Base-by-base conservation (phyloP, 108 stramenopile genomes). In the Poteriospumella lacustris region DNA sequence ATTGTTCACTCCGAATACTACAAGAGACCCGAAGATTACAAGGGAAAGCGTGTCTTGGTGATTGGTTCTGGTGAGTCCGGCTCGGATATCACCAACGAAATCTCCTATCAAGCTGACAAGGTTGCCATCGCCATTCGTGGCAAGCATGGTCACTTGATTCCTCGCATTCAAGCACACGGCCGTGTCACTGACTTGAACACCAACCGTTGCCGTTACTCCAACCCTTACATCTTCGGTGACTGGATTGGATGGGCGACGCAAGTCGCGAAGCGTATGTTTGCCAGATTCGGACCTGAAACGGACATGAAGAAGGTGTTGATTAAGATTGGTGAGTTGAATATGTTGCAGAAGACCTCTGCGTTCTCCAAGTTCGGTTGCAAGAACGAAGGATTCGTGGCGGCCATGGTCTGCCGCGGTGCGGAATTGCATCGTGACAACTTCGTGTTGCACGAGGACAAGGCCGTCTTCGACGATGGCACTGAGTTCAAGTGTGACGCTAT, bases 291-390 rank as follows among this genome's bases (percentile, higher is more conserved):
- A 42, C 43, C 44, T 0, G 56, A 77, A 41, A 76, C 40, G 42
- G 39, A 68, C 42, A 68, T 80, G 19, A 59, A 44, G n/a, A 28
- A 29, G 59, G 76, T 83, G 33, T 64, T 78, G 0, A 39, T 43
- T 31, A 80, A 81, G 62, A 68, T 80, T 47, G 76, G 60, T 0
- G 82, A 83, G 67, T 58, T 81, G 1, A 81, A 80, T 64, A 41
- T 80, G n/a, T 38, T 42, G 15, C 76, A 83, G 44, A 56, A 56
- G 58, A 81, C 81, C 0, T 81, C 81, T 26, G 81, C 81, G 42
- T 81, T 81, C 81, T 77, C 76, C 72, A 81, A 81, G 72, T 81
- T 81, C 79, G 81, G 81, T 26, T 81, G 81, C 78, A 81, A 81
- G 79, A 81, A 81, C 79, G 81, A 78, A 0, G 81, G 81, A n/a